Percentiles rank a stretch among this genome's conserved stretches.
Evolutionary conservation across 805 yeast species (phyloP).

Genomic region (Clavispora fructus): DNA sequence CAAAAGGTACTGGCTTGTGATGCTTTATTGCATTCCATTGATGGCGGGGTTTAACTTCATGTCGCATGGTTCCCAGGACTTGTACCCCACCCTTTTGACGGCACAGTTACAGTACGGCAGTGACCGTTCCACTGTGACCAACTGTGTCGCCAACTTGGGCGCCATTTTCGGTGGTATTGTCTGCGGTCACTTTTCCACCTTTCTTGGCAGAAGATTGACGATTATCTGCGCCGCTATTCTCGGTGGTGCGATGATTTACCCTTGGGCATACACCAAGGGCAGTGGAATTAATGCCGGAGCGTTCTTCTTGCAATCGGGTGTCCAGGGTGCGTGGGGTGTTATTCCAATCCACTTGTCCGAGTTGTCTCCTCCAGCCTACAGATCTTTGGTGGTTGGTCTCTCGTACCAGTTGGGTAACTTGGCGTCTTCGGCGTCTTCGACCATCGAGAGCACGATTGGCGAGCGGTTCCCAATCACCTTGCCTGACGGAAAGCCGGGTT

Average conservation of each 20-base stretch:
- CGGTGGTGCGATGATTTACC: slow-evolving; percentile 38
- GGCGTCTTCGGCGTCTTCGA: slow-evolving; percentile 65
- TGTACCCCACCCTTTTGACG: slow-evolving; percentile 36
- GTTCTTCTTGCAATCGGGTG: slow-evolving; percentile 60
- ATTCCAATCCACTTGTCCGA: slow-evolving; percentile 63
- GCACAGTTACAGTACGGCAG: slow-evolving; percentile 27
- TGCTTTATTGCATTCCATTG: slow-evolving; percentile 49
- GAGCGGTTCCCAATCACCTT: slow-evolving; percentile 47
- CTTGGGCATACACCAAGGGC: slow-evolving; percentile 19
- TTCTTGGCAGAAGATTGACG: slow-evolving; percentile 33
- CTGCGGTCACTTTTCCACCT: slow-evolving; percentile 41
- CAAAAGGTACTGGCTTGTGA: slow-evolving; percentile 54
- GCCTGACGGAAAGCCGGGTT: slow-evolving; percentile 19
- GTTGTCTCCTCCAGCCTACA: slow-evolving; percentile 45
- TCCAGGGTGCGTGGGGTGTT: slow-evolving; percentile 74
- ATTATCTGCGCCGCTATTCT: slow-evolving; percentile 28
- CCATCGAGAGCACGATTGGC: slow-evolving; percentile 65
- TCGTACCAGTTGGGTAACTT: slow-evolving; percentile 70
- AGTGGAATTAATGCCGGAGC: slow-evolving; percentile 52
- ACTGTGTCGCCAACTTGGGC: slow-evolving; percentile 37
- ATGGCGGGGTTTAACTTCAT: slow-evolving; percentile 39
- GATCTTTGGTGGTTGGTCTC: slow-evolving; percentile 57
- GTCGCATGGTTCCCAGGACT: slow-evolving; percentile 40
- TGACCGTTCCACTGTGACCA: slow-evolving; percentile 35
- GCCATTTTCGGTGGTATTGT: slow-evolving; percentile 37